A percentile compares a stretch with the other conserved stretches of the same genome.
phyloP scores from a whole-genome alignment of 2,329 filamentous ascomycete genomes.

The Stachybotrys echinatus region DNA sequence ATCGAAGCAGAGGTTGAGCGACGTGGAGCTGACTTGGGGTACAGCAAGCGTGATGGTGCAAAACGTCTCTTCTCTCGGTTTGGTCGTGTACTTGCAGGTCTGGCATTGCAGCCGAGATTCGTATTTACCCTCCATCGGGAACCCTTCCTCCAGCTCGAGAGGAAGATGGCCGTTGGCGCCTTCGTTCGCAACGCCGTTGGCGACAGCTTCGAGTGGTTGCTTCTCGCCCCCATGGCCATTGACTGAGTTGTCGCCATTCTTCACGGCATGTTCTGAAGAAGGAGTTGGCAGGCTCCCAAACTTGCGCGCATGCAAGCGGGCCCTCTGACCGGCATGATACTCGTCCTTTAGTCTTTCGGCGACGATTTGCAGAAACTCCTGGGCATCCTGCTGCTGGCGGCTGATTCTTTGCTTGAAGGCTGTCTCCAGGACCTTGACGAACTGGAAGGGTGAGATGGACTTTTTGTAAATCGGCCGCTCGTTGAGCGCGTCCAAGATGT shows the following conservation, averaged over 20 bases:
- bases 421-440: slow-evolving; percentile 75
- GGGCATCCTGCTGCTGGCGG: slow-evolving; percentile 92
- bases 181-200: slow-evolving; percentile 1
- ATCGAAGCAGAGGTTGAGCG: slow-evolving; percentile 85
- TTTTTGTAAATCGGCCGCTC: slow-evolving; percentile 92
- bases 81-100: slow-evolving; percentile 84
- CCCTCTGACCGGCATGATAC: slow-evolving; percentile 78
- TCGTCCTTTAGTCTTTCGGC: slow-evolving; percentile 90
- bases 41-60: slow-evolving; percentile 91
- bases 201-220: background rate
- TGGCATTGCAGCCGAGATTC: slow-evolving; percentile 95
- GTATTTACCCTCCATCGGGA: slow-evolving; percentile 85
- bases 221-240: slow-evolving; percentile 6
- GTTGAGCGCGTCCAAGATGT: slow-evolving; percentile 87
- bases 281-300: slow-evolving; percentile 14
- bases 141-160: slow-evolving; percentile 59
- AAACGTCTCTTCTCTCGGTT: slow-evolving; percentile 76
- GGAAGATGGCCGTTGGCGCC: slow-evolving; percentile 17
- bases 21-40: slow-evolving; percentile 74
- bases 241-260: slow-evolving; percentile 13
- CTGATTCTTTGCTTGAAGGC: slow-evolving; percentile 90
- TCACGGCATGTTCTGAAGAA: slow-evolving; percentile 5
- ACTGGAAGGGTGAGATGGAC: slow-evolving; percentile 81
- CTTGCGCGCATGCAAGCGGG: slow-evolving; percentile 52
- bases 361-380: slow-evolving; percentile 93